phyloP scores from a whole-genome alignment of 2,329 filamentous ascomycete species.

The Davidsoniella neocaledoniae region DNA sequence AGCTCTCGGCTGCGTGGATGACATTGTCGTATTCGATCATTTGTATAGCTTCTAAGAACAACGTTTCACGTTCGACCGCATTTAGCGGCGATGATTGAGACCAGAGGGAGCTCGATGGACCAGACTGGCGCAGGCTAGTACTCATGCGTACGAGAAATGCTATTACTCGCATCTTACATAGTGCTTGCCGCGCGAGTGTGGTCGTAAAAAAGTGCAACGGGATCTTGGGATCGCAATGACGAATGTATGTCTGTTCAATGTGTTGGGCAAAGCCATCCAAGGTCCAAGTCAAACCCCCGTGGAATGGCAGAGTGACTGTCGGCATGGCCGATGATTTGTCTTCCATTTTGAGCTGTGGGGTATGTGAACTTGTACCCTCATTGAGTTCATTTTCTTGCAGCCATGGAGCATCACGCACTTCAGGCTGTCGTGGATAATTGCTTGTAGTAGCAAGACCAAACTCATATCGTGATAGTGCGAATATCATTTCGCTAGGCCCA shows the following conservation, averaged over 20 bases:
- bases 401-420: background rate
- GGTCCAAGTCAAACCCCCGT: slow-evolving; percentile 31
- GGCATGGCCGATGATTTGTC: slow-evolving; percentile 18
- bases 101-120: background rate
- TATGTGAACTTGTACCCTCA: no score
- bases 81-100: slow-evolving; percentile 21
- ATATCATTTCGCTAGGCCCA: slow-evolving; percentile 43
- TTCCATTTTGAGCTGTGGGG: background rate
- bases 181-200: slow-evolving; percentile 36
- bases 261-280: slow-evolving; percentile 37
- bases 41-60: slow-evolving; percentile 37
- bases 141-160: slow-evolving; percentile 35
- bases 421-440: slow-evolving; percentile 22
- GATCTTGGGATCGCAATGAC: slow-evolving; percentile 39
- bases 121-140: slow-evolving; percentile 19
- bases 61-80: slow-evolving; percentile 31
- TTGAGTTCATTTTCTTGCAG: no score
- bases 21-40: slow-evolving; percentile 44
- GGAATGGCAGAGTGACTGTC: slow-evolving; percentile 30
- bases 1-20: slow-evolving; percentile 32
- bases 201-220: slow-evolving; percentile 42
- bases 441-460: slow-evolving; percentile 37
- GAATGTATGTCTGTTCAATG: slow-evolving; percentile 39
- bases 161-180: slow-evolving; percentile 40
- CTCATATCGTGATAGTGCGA: slow-evolving; percentile 38